Conservation (phyloP, 306 rosid species). For the Lathyrus tuberosus region DNA sequence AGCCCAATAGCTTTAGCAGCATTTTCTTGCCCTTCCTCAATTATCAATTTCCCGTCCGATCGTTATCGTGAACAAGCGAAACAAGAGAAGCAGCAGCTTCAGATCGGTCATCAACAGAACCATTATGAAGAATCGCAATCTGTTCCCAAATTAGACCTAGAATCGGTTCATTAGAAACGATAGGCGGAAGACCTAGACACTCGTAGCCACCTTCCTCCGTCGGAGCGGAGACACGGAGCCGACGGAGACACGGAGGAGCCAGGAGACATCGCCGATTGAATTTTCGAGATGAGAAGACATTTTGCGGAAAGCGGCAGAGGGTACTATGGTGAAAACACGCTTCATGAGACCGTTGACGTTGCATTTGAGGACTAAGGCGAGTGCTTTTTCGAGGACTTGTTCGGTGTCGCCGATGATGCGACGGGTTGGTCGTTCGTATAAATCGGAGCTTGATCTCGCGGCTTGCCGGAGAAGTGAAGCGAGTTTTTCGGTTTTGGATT, state of each 20-base stretch:
- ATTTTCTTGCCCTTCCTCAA: conserved; percentile 81
- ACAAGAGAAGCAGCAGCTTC: conserved; percentile 84
- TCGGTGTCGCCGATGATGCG: conserved; percentile 84
- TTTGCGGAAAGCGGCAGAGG: conserved; percentile 76
- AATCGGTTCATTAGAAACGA: conserved; percentile 85
- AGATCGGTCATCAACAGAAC: conserved; percentile 64
- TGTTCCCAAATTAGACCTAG: conserved; percentile 85
- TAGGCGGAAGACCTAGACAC: conserved; percentile 78
- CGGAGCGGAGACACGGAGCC: conserved; percentile 52
- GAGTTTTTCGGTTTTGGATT: conserved; percentile 76
- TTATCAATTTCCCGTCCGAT: conserved; percentile 74
- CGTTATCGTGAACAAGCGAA: conserved; percentile 65
- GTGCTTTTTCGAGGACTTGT: conserved; percentile 71
- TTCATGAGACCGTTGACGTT: conserved; percentile 71
- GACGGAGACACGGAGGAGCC: conserved; percentile 74
- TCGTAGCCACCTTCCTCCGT: conserved; percentile 46
- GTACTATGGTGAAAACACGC: conserved; percentile 77
- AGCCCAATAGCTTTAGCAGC: conserved; percentile 75
- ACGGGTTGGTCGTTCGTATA: conserved; percentile 80
- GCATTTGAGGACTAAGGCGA: conserved; percentile 62
- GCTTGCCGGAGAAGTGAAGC: conserved; percentile 83
- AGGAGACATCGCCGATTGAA: conserved; percentile 81
- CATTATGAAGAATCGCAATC: conserved; percentile 68
- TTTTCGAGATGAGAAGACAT: conserved; percentile 68
- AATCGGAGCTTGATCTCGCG: conserved; percentile 85